Percentiles rank a stretch among this genome's conserved stretches.
These are phyloP conservation scores for Colletotrichum ledebouriae DNA, from an alignment of 2,329 filamentous ascomycete species.

Conservation along the genomic window DNA sequence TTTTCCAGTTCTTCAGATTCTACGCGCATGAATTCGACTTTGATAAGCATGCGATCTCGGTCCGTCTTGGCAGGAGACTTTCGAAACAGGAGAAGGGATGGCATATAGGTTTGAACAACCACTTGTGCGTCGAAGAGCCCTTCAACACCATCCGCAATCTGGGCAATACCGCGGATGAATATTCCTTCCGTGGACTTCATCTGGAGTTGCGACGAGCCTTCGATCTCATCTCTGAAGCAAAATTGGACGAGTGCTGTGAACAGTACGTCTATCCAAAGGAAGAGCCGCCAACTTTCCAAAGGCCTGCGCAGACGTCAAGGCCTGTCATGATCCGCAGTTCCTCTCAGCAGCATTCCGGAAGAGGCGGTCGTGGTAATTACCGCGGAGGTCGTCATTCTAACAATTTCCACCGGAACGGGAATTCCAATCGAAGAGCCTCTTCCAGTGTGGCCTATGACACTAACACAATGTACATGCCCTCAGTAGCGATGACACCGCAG, in stretches of 20 bases:
- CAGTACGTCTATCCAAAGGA: slow-evolving; percentile 90
- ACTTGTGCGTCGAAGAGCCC: slow-evolving; percentile 94
- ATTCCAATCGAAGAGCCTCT: slow-evolving; percentile 65
- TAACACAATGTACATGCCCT: slow-evolving; percentile 59
- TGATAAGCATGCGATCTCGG: slow-evolving; percentile 84
- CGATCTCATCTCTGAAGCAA: slow-evolving; percentile 81
- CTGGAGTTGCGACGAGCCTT: slow-evolving; percentile 91
- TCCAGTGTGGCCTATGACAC: slow-evolving; percentile 67
- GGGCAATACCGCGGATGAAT: slow-evolving; percentile 96
- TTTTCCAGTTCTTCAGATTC: slow-evolving; percentile 95
- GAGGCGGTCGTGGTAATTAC: slow-evolving; percentile 63
- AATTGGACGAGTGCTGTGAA: slow-evolving; percentile 87
- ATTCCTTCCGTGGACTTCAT: slow-evolving; percentile 91
- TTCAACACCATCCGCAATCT: slow-evolving; percentile 93
- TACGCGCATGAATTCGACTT: slow-evolving; percentile 96
- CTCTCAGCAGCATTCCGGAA: slow-evolving; percentile 68
- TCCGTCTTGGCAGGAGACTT: slow-evolving; percentile 83
- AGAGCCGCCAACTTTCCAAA: slow-evolving; percentile 73
- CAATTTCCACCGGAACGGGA: slow-evolving; percentile 58
- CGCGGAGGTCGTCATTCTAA: slow-evolving; percentile 63
- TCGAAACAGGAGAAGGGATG: slow-evolving; percentile 90
- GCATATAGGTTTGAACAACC: slow-evolving; percentile 83
- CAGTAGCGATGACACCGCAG: slow-evolving; percentile 58
- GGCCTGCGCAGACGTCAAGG: slow-evolving; percentile 66
- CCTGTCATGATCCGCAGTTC: slow-evolving; percentile 72